Conservation (phyloP, 129 eudicot genomes). For the Tanacetum coccineum region DNA sequence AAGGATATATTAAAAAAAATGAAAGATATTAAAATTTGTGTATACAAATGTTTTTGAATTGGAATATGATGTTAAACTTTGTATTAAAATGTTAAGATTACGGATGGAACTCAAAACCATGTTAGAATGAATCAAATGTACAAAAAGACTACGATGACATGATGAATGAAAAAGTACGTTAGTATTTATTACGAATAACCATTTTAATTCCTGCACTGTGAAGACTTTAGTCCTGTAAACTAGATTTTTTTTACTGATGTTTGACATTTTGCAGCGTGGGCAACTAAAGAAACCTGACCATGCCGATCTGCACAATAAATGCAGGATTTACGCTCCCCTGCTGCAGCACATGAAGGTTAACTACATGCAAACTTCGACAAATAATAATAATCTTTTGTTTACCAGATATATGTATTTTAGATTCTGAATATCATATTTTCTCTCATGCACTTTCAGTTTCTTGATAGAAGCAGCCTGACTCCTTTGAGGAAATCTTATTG, state of each 20-base stretch:
- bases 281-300: slow-evolving; percentile 90
- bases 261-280: slow-evolving; percentile 60
- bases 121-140: too few relatives aligned
- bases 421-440: background rate
- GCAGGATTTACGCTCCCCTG: slow-evolving; percentile 74
- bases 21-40: too few relatives aligned
- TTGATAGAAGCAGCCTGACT: slow-evolving; percentile 71
- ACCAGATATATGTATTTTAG: background rate
- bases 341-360: slow-evolving; percentile 80
- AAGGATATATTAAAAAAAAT: too few relatives aligned
- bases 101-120: too few relatives aligned
- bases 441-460: slow-evolving; percentile 47
- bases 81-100: too few relatives aligned
- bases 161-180: too few relatives aligned
- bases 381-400: slow-evolving; percentile 4
- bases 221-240: slow-evolving; percentile 7
- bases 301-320: slow-evolving; percentile 68
- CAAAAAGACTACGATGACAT: too few relatives aligned
- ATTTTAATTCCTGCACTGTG: slow-evolving; percentile 3
- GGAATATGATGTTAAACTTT: too few relatives aligned
- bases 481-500: slow-evolving; percentile 80
- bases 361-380: slow-evolving; percentile 21
- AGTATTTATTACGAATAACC: too few relatives aligned
- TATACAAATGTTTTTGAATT: too few relatives aligned
- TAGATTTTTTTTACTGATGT: slow-evolving; percentile 9